Percentiles rank a stretch among this genome's conserved stretches.
Evolutionary conservation across 768 basidiomycete genomes (phyloP).

Genomic region (Lactarius akahatsu): DNA sequence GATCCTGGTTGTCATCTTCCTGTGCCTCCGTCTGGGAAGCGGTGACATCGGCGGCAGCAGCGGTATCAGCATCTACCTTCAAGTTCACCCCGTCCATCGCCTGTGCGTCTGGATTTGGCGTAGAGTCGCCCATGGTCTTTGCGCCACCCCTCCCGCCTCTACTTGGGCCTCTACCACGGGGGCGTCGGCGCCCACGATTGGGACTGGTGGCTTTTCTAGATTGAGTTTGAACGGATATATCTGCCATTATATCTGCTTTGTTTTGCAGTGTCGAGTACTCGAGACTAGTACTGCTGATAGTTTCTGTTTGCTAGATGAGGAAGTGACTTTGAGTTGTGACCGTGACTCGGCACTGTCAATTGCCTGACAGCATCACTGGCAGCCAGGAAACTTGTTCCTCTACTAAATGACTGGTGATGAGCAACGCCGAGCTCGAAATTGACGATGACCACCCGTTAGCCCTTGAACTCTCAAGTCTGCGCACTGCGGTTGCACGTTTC

Average conservation of each 20-base stretch:
- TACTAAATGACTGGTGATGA: conserved; percentile 21
- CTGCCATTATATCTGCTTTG: conserved; percentile 19
- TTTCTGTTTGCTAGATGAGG: neutral
- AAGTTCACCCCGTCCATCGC: neutral
- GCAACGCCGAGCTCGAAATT: conserved; percentile 26
- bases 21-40: conserved; percentile 7
- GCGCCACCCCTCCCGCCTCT: conserved; percentile 8
- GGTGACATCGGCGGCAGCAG: neutral
- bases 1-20: conserved; percentile 27
- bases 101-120: neutral
- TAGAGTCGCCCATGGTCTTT: neutral
- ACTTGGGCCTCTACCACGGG: conserved; percentile 13
- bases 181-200: conserved; percentile 17
- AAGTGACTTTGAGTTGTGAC: conserved; percentile 7
- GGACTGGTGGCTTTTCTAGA: neutral
- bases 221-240: conserved; percentile 12
- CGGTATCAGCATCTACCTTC: neutral
- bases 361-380: neutral
- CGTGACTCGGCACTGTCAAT: neutral
- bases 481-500: conserved; percentile 37
- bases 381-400: neutral
- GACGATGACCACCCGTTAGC: conserved; percentile 41
- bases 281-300: neutral
- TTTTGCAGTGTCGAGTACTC: neutral
- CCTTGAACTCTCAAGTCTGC: conserved; percentile 40